phyloP scores from a whole-genome alignment of 2,329 filamentous ascomycete species.

The Colletotrichum tamarilloi region DNA sequence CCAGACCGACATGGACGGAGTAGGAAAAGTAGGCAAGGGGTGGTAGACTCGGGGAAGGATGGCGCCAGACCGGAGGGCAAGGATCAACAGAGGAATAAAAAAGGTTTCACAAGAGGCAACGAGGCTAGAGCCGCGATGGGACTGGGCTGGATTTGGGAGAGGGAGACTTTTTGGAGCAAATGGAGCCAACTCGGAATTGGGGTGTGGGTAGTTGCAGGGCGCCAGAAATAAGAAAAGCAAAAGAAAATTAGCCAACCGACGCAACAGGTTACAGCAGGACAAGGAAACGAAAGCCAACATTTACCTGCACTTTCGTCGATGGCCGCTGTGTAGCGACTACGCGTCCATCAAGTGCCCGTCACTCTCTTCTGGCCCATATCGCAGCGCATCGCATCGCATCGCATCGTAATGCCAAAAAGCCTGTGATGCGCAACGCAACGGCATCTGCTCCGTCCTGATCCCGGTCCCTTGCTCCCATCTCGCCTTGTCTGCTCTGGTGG shows the following conservation, averaged over 20 bases:
- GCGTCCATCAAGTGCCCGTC: constrained; percentile 18
- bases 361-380: not conserved
- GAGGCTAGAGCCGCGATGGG: constrained; percentile 32
- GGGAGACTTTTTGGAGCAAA: constrained; percentile 15
- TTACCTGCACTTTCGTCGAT: constrained; percentile 21
- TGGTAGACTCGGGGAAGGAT: constrained; percentile 34
- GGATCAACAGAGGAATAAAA: constrained; percentile 20
- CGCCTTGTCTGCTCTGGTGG: not conserved
- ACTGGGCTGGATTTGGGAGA: constrained; percentile 17
- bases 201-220: constrained; percentile 30
- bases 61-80: constrained; percentile 33
- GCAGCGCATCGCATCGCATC: not conserved
- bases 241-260: not conserved
- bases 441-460: not conserved
- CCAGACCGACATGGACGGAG: constrained; percentile 27
- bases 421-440: not conserved
- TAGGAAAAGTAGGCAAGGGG: constrained; percentile 31
- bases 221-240: constrained; percentile 5
- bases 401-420: not conserved
- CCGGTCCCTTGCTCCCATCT: not conserved
- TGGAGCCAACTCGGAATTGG: constrained; percentile 9
- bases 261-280: constrained; percentile 21
- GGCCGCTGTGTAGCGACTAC: constrained; percentile 12
- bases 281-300: not conserved
- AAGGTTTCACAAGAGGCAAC: constrained; percentile 37